Conservation (phyloP, 257 asterid genomes). For the Osmanthus fragrans region DNA sequence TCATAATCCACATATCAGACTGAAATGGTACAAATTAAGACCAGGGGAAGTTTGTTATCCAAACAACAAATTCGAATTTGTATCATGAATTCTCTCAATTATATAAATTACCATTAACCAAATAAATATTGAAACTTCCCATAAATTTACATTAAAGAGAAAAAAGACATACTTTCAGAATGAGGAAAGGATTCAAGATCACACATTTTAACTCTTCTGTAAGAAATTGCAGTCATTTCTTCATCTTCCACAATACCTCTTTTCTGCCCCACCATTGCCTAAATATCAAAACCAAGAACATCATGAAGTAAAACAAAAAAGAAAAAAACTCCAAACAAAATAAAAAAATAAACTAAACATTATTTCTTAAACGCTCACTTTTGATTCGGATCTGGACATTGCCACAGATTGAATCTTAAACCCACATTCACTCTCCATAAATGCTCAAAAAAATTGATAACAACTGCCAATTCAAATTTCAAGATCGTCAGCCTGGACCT, state of each 20-base stretch:
- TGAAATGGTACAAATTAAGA: not conserved
- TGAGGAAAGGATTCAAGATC: constrained; percentile 40
- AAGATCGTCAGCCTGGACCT: not conserved
- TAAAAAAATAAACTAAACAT: not conserved
- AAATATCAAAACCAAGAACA: constrained; percentile 20
- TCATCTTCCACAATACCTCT: constrained; percentile 32
- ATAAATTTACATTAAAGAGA: not conserved
- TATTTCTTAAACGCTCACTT: not conserved
- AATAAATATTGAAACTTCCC: too few species aligned
- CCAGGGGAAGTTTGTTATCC: not conserved
- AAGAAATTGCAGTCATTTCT: constrained; percentile 33
- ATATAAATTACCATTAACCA: too few species aligned
- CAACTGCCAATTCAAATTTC: not conserved
- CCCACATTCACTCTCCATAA: not conserved
- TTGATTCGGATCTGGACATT: not conserved
- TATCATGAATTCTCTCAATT: too few species aligned
- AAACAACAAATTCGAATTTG: too few species aligned
- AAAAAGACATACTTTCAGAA: constrained; percentile 32
- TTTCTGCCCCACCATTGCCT: constrained; percentile 37
- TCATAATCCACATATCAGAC: not conserved
- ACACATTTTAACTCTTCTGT: constrained; percentile 46
- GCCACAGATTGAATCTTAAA: not conserved
- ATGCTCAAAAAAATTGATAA: not conserved
- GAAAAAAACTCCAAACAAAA: too few species aligned
- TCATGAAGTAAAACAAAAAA: not conserved